A percentile compares a stretch with the other conserved stretches of the same genome.
Evolutionary conservation across 345 rosid species (phyloP).

Genomic region (Lepidium sativum): DNA sequence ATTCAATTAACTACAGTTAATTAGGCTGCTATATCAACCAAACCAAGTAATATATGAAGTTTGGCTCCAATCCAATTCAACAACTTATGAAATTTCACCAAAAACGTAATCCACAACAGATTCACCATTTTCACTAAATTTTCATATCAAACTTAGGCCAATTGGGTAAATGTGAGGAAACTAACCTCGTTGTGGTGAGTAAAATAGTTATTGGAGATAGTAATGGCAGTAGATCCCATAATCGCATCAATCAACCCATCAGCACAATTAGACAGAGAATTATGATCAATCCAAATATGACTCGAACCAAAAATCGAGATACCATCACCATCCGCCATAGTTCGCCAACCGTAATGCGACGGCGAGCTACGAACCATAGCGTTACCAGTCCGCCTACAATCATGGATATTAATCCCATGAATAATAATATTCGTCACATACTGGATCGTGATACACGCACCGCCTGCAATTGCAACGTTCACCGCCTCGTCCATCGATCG

Average conservation of each 20-base stretch:
- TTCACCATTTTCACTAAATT: background rate
- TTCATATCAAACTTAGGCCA: background rate
- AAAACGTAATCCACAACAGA: background rate
- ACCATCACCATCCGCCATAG: conserved; percentile 75
- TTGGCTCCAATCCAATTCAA: background rate
- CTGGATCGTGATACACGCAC: conserved; percentile 65
- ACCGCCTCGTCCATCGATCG: conserved; percentile 67
- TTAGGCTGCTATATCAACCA: background rate
- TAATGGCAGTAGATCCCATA: conserved; percentile 70
- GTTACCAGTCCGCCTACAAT: conserved; percentile 56
- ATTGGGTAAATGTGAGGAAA: background rate
- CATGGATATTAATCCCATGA: conserved; percentile 59
- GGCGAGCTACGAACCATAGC: conserved; percentile 85
- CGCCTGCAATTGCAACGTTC: conserved; percentile 48
- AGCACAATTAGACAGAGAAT: conserved; percentile 69
- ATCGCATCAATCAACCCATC: conserved; percentile 73
- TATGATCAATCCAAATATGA: conserved; percentile 90
- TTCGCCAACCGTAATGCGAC: conserved; percentile 69
- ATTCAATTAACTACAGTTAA: background rate
- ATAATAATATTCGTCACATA: conserved; percentile 64
- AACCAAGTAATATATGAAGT: background rate
- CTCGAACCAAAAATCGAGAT: conserved; percentile 66
- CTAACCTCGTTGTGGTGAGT: conserved; percentile 80
- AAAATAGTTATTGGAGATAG: conserved; percentile 72
- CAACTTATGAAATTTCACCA: background rate